Percentiles rank a stretch among this genome's conserved stretches.
Conservation (phyloP, 176 grass and related monocot species). For the Phragmites australis region DNA sequence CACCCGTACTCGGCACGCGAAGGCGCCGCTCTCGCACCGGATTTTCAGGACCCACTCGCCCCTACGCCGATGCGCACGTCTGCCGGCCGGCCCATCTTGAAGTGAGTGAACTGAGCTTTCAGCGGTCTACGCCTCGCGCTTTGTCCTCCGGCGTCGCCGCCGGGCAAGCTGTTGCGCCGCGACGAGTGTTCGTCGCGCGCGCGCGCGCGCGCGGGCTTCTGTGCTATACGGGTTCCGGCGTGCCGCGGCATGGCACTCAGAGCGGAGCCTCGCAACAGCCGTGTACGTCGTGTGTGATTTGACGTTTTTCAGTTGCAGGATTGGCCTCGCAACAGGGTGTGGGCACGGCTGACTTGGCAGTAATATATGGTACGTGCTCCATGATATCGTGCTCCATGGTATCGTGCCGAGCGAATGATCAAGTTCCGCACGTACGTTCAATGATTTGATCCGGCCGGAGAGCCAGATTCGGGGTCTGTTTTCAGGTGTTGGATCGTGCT, state of each 20-base stretch:
- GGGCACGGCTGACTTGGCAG: background rate
- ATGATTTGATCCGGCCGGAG: background rate
- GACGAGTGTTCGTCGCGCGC: background rate
- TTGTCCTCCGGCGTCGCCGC: background rate
- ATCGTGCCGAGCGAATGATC: background rate
- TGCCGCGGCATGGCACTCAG: background rate
- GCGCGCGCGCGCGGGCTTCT: background rate
- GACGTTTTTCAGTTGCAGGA: background rate
- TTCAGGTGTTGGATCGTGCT: background rate
- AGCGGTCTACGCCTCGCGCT: no score
- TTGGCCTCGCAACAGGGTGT: no score
- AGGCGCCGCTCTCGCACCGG: background rate
- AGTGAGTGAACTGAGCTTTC: background rate
- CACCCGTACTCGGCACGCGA: conserved; percentile 13
- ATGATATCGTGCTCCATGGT: background rate
- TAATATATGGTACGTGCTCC: background rate
- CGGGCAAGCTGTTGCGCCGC: background rate
- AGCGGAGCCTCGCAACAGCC: background rate
- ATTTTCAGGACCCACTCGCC: background rate
- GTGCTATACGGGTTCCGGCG: background rate
- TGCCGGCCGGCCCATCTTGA: no score
- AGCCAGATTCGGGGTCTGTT: background rate
- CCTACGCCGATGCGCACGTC: background rate
- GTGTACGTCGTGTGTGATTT: background rate
- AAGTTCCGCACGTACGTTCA: background rate